phyloP scores from a whole-genome alignment of 768 basidiomycete species.

The Chlorophyllum brunneum region DNA sequence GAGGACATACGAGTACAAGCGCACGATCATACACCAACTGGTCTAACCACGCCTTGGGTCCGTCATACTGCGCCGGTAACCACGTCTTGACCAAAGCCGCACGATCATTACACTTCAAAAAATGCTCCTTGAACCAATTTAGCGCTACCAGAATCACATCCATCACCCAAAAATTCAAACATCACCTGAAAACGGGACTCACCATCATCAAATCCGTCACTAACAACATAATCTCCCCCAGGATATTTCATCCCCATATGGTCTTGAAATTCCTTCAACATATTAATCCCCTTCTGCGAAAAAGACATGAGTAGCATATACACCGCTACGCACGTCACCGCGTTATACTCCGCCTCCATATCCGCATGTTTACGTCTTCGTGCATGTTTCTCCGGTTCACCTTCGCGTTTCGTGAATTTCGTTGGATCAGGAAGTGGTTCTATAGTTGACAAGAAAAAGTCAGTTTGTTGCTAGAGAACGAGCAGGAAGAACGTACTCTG shows the following conservation, averaged over 20 bases:
- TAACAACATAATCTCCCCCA: constrained; percentile 70
- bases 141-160: constrained; percentile 44
- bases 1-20: constrained; percentile 64
- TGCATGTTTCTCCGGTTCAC: constrained; percentile 70
- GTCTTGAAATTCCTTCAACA: constrained; percentile 73
- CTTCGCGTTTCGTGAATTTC: constrained; percentile 67
- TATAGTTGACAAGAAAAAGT: constrained; percentile 27
- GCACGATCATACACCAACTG: constrained; percentile 93
- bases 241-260: constrained; percentile 79
- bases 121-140: constrained; percentile 90
- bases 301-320: constrained; percentile 93
- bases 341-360: constrained; percentile 76
- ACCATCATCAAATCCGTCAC: constrained; percentile 82
- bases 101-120: constrained; percentile 92
- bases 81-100: constrained; percentile 86
- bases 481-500: constrained; percentile 54
- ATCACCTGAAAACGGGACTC: constrained; percentile 3
- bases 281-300: constrained; percentile 88
- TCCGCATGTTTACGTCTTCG: constrained; percentile 67
- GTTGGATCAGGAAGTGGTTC: constrained; percentile 79
- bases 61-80: constrained; percentile 79
- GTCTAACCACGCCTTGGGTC: constrained; percentile 82
- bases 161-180: not conserved
- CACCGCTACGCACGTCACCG: constrained; percentile 81
- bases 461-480: constrained; percentile 1